Percentiles rank a stretch among this genome's conserved stretches.
phyloP scores from a whole-genome alignment of 2,329 filamentous ascomycete genomes.

The Cryphonectria parasitica region DNA sequence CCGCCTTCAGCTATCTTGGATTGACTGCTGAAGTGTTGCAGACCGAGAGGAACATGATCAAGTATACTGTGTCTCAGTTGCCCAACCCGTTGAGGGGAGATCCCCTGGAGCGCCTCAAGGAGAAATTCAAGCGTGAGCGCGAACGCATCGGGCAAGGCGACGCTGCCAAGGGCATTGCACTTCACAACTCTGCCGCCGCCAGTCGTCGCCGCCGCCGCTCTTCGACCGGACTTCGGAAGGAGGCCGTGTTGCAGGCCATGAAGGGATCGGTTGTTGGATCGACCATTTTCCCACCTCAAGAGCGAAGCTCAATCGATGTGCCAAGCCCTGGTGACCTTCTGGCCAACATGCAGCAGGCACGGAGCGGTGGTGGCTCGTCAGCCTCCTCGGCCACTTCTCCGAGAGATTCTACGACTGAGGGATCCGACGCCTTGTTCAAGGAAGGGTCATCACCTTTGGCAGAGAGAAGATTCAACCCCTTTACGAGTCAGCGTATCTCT shows the following conservation, averaged over 20 bases:
- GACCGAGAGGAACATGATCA: slow-evolving; percentile 92
- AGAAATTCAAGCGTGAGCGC: slow-evolving; percentile 86
- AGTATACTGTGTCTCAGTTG: slow-evolving; percentile 87
- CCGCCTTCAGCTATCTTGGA: slow-evolving; percentile 92
- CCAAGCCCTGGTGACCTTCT: slow-evolving; percentile 78
- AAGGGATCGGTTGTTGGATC: slow-evolving; percentile 50
- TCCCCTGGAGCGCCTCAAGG: slow-evolving; percentile 81
- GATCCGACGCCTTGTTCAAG: slow-evolving; percentile 38
- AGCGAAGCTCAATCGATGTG: slow-evolving; percentile 49
- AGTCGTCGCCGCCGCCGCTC: slow-evolving; percentile 69
- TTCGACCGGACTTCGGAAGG: slow-evolving; percentile 75
- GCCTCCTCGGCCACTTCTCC: slow-evolving; percentile 35
- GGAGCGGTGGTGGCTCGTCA: slow-evolving; percentile 56
- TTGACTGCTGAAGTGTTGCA: slow-evolving; percentile 88
- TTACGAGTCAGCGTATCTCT: slow-evolving; percentile 55
- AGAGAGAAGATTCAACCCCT: slow-evolving; percentile 59
- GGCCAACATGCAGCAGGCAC: slow-evolving; percentile 73
- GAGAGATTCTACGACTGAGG: slow-evolving; percentile 33
- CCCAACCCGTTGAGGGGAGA: slow-evolving; percentile 88
- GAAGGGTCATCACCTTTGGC: slow-evolving; percentile 51
- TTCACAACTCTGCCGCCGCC: slow-evolving; percentile 77
- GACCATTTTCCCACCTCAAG: slow-evolving; percentile 45
- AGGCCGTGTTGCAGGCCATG: slow-evolving; percentile 74
- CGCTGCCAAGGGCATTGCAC: slow-evolving; percentile 86
- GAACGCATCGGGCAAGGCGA: slow-evolving; percentile 83